These are phyloP conservation scores for Halophytophthora polymorphica DNA, from an alignment of 352 stramenopile species.

Conservation along the genomic window DNA sequence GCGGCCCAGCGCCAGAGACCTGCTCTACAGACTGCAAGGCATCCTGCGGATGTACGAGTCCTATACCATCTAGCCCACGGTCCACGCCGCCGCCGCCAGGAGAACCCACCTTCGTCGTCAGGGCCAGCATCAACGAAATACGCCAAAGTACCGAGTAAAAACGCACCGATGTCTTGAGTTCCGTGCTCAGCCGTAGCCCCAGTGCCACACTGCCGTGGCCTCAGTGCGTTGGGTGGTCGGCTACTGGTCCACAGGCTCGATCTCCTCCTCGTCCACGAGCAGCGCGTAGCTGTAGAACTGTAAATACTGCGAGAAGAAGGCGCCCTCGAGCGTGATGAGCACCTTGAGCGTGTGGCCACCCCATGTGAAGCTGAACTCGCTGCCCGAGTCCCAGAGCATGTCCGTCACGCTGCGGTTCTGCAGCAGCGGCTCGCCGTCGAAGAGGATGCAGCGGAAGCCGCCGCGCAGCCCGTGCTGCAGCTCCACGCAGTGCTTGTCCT, in stretches of 20 bases:
- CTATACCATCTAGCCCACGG: too few species aligned
- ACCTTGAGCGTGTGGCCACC: slow-evolving; percentile 70
- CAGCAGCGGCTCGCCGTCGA: slow-evolving; percentile 61
- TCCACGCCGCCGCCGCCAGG: too few species aligned
- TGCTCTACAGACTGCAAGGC: slow-evolving; percentile 14
- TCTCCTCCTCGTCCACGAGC: slow-evolving; percentile 73
- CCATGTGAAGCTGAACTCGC: slow-evolving; percentile 69
- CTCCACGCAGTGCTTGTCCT: slow-evolving; percentile 63
- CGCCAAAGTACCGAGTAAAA: too few species aligned
- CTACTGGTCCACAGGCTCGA: slow-evolving; percentile 42
- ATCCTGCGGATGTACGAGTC: slow-evolving; percentile 5
- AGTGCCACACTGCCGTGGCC: too few species aligned
- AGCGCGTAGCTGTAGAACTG: slow-evolving; percentile 85
- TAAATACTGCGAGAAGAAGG: slow-evolving; percentile 83
- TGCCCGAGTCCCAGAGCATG: slow-evolving; percentile 80
- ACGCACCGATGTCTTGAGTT: too few species aligned
- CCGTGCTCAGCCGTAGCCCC: too few species aligned
- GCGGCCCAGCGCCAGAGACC: slow-evolving; percentile 16
- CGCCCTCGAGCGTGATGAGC: slow-evolving; percentile 70
- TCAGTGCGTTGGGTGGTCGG: too few species aligned
- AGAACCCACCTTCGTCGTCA: too few species aligned
- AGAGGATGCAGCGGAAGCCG: slow-evolving; percentile 67
- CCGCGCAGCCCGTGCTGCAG: slow-evolving; percentile 75
- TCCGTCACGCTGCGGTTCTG: slow-evolving; percentile 68
- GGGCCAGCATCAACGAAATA: too few species aligned